Base-by-base conservation (phyloP, 345 rosid genomes). In the Heritiera fomes region DNA sequence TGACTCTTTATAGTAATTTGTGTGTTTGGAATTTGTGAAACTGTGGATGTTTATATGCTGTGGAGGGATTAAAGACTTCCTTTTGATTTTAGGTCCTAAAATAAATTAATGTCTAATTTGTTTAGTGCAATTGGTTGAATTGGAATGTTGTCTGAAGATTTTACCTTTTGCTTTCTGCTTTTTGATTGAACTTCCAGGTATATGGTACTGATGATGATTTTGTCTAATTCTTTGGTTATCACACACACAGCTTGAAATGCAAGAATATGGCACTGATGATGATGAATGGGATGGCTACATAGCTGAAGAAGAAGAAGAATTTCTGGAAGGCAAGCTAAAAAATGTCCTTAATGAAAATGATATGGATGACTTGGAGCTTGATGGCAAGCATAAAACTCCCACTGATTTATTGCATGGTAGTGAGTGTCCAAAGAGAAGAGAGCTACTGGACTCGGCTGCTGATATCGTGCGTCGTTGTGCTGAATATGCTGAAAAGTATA, bases 211-310 rank as follows among this genome's bases (percentile, higher is more conserved):
- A 30, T 50, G 58, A 15, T 50, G 15, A 70, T 46, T 71, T 71
- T 68, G 4, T 13, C 70, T 28, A 10, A 23, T 79, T 17, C 12
- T 77, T 65, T 32, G 13, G 46, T 18, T 43, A 8, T 71, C 28
- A 23, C 28, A 23, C 28, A 23, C 41, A 17, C 89, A 95, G 97
- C 93, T 93, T 74, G 93, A 87, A 67, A 60, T 59, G 69, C 87
- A 93, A 80, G 99, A 93, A 81, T 93, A 92, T 86, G 97, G 91
- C 50, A 83, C 86, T 45, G 93, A 86, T n/a, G 79, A 78, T 15
- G 94, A 87, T 41, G 88, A 81, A 60, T 80, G 73, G 76, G 81
- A 75, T 59, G 85, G 84, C 73, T 80, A 83, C 80, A 34, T 60
- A 7, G 88, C 68, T 46, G 86, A 85, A 83, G 93, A 90, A 76